Conservation (phyloP, 495 filamentous ascomycete species). For the Xylaria longipes region DNA sequence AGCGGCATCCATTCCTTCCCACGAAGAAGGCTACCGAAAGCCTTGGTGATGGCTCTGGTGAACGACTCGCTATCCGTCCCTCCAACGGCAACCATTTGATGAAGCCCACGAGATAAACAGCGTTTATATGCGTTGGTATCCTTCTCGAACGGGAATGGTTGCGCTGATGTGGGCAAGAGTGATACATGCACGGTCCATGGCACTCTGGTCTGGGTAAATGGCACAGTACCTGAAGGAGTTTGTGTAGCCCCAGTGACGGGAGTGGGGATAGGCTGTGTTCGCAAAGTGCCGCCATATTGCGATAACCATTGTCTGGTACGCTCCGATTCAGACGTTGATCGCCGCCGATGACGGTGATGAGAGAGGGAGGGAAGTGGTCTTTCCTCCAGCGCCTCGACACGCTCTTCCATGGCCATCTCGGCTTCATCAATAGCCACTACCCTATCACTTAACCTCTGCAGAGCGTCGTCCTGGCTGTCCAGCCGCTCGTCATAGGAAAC, state of each 20-base stretch:
- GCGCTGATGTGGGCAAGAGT: slow-evolving; percentile 55
- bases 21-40: slow-evolving; percentile 55
- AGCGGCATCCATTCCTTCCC: slow-evolving; percentile 60
- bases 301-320: slow-evolving; percentile 27
- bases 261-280: slow-evolving; percentile 17
- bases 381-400: slow-evolving; percentile 56
- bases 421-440: slow-evolving; percentile 58
- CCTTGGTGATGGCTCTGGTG: slow-evolving; percentile 50
- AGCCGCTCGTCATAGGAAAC: slow-evolving; percentile 52
- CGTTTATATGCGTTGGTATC: slow-evolving; percentile 64
- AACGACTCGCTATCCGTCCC: slow-evolving; percentile 57
- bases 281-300: slow-evolving; percentile 31
- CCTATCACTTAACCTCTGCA: slow-evolving; percentile 50
- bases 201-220: slow-evolving; percentile 33
- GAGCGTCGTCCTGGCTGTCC: slow-evolving; percentile 46
- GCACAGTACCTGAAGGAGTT: slow-evolving; percentile 20
- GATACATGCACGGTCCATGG: slow-evolving; percentile 64
- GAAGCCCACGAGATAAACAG: slow-evolving; percentile 61
- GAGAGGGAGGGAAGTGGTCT: slow-evolving; percentile 25
- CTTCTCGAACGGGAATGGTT: slow-evolving; percentile 65
- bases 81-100: slow-evolving; percentile 57
- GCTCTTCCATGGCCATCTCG: slow-evolving; percentile 57
- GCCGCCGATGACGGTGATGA: slow-evolving; percentile 36
- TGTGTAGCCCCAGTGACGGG: slow-evolving; percentile 20
- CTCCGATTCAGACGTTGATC: slow-evolving; percentile 40